These are phyloP conservation scores for Porphyrellus cyaneotinctus DNA, from an alignment of 768 basidiomycete genomes.

Conservation along the genomic window DNA sequence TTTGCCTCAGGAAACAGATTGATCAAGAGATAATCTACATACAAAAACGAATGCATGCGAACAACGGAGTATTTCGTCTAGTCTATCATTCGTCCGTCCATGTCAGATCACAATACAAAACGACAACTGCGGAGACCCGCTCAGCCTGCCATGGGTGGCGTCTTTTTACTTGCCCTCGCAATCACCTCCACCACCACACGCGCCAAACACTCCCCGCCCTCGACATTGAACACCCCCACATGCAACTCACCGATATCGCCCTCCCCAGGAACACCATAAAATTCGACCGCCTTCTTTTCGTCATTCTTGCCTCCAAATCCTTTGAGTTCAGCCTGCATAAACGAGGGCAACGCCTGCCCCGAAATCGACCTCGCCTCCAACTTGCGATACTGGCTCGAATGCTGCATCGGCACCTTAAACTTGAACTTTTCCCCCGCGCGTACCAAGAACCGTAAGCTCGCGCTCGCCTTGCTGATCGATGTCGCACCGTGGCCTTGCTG, in stretches of 20 bases:
- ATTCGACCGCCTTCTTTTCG: slow-evolving; percentile 49
- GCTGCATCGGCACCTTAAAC: slow-evolving; percentile 47
- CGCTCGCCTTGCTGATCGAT: slow-evolving; percentile 22
- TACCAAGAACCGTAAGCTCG: slow-evolving; percentile 42
- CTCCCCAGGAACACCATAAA: slow-evolving; percentile 49
- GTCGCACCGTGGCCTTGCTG: slow-evolving; percentile 34
- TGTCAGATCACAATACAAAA: slow-evolving; percentile 12
- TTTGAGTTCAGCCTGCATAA: slow-evolving; percentile 51
- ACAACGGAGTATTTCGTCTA: slow-evolving; percentile 12
- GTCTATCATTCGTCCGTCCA: slow-evolving; percentile 3
- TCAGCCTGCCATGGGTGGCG: slow-evolving; percentile 25
- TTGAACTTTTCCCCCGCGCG: slow-evolving; percentile 57
- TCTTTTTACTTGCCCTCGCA: slow-evolving; percentile 27
- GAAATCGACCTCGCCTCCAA: slow-evolving; percentile 49
- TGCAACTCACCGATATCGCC: slow-evolving; percentile 51
- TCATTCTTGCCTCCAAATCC: slow-evolving; percentile 31
- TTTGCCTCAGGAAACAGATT: background rate
- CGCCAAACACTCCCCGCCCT: slow-evolving; percentile 50
- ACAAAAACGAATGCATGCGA: slow-evolving; percentile 23
- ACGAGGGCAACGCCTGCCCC: slow-evolving; percentile 51
- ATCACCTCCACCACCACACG: slow-evolving; percentile 56
- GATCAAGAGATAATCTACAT: slow-evolving; percentile 13
- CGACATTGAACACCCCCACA: slow-evolving; percentile 51
- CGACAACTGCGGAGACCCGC: slow-evolving; percentile 19
- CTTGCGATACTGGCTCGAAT: slow-evolving; percentile 29